Evolutionary conservation across 208 protist genomes (phyloP), one percentile per base, ranked within the genome.

Genomic region (Acanthamoeba castellanii): DNA sequence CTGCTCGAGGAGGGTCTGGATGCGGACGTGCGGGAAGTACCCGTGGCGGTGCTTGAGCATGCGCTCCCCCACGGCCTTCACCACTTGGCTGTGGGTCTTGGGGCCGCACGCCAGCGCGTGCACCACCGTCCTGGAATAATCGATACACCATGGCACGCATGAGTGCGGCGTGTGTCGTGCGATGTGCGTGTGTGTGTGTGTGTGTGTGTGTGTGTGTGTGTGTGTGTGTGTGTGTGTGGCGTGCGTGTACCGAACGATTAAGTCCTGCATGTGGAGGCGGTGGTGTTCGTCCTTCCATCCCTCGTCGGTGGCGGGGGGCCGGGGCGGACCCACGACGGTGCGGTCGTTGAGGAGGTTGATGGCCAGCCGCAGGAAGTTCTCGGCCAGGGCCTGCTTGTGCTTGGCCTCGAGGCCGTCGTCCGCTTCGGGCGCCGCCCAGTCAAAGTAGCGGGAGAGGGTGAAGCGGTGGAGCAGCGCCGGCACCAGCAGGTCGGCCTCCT

Each of bases 321-420:
- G 72, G 5, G 81, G 50, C 27, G 55, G 81, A 3, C 81, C 81
- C 27, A 64, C 81, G 25, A 89, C 27, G 27, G 47, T 89, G 5
- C 81, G 81, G 16, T 89, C 81, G 45, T 89, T 89, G 81, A 64
- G 5, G 37, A 89, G 16, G 81, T 89, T 89, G 45, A 89, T 89
- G 5, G 37, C 45, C 45, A 89, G 81, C 7, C 81, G 81, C 13
- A 66, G 30, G 55, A 89, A 89, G 30, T 89, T 18, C 27, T 89
- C 81, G 11, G 81, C 81, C 27, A 89, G 81, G 18, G 8, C 81
- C 50, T 57, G 45, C 45, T 64, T 55, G 45, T 55, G 37, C 32
- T 47, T 34, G 81, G 16, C 13, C 34, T 66, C 81, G 20, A 66
- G 50, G 7, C 50, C 18, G 27, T 84, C 45, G 16, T 84, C 74